A percentile compares a stretch with the other conserved stretches of the same genome.
phyloP scores from a whole-genome alignment of 2,329 filamentous ascomycete genomes.

The Amphichorda felina region DNA sequence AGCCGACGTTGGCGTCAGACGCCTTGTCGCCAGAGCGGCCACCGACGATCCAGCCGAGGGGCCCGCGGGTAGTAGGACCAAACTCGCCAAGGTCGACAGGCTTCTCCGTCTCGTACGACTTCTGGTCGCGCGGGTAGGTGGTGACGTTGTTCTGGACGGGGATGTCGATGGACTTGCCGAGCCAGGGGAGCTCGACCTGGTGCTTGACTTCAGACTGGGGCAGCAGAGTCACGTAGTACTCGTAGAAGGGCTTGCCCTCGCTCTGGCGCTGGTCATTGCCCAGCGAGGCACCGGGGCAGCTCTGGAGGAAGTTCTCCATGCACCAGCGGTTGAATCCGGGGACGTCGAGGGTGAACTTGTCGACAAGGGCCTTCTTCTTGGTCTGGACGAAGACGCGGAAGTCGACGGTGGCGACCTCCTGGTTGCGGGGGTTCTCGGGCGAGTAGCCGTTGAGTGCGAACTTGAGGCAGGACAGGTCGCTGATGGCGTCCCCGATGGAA shows the following conservation, averaged over 20 bases:
- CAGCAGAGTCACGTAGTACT: conserved; percentile 15
- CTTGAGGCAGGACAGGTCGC: conserved; percentile 17
- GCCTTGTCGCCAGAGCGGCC: conserved; percentile 23
- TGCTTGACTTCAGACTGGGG: conserved; percentile 11
- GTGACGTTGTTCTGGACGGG: conserved; percentile 9
- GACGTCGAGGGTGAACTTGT: conserved; percentile 13
- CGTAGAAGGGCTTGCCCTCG: conserved; percentile 9
- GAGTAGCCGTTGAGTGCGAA: conserved; percentile 23
- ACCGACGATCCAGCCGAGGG: conserved; percentile 14
- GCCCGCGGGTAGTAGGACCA: conserved; percentile 12
- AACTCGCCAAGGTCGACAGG: conserved; percentile 7
- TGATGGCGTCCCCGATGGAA: conserved; percentile 16
- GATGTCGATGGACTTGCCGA: conserved; percentile 7
- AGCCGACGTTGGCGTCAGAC: conserved; percentile 24
- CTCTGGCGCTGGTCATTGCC: conserved; percentile 23
- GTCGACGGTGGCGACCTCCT: conserved; percentile 35
- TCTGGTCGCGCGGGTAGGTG: conserved; percentile 11
- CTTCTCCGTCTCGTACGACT: conserved; percentile 12
- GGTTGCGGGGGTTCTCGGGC: conserved; percentile 24
- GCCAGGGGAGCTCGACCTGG: conserved; percentile 5
- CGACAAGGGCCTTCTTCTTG: conserved; percentile 6
- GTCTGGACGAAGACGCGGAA: conserved; percentile 33
- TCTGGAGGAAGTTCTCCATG: conserved; percentile 27
- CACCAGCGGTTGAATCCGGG: conserved; percentile 23
- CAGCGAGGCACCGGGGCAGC: conserved; percentile 28